Evolutionary conservation across 805 yeast genomes (phyloP).

Genomic region (Barnettozyma vustinii): DNA sequence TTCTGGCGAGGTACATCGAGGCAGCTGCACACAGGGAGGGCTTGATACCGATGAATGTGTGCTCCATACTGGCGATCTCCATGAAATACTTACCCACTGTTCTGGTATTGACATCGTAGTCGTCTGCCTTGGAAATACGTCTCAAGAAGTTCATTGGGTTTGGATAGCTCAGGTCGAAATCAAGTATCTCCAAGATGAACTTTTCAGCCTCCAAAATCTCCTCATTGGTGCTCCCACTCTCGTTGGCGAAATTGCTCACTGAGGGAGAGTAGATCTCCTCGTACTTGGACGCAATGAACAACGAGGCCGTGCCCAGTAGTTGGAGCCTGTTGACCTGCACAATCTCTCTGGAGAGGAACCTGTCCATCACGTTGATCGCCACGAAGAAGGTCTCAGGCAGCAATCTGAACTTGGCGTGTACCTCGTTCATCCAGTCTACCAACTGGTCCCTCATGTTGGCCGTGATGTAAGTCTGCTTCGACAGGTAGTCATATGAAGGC

Average conservation of each 20-base stretch:
- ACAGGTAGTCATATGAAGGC: slow-evolving; percentile 41
- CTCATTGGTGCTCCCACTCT: slow-evolving; percentile 75
- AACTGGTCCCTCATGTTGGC: slow-evolving; percentile 68
- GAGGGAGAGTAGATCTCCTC: slow-evolving; percentile 92
- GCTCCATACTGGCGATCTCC: slow-evolving; percentile 77
- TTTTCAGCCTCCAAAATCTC: slow-evolving; percentile 85
- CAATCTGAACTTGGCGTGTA: slow-evolving; percentile 77
- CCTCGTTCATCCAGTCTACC: slow-evolving; percentile 93
- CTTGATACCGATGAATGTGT: slow-evolving; percentile 66
- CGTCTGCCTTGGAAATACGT: slow-evolving; percentile 90
- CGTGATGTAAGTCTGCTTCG: slow-evolving; percentile 38
- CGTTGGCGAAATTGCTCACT: slow-evolving; percentile 78
- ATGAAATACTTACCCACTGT: slow-evolving; percentile 84
- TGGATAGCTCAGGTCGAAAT: slow-evolving; percentile 79
- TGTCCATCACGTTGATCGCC: slow-evolving; percentile 82
- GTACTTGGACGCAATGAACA: slow-evolving; percentile 87
- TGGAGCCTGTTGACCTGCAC: slow-evolving; percentile 81
- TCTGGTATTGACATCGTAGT: slow-evolving; percentile 84
- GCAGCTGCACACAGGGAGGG: slow-evolving; percentile 88
- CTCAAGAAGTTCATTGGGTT: slow-evolving; percentile 91
- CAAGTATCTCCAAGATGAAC: slow-evolving; percentile 65
- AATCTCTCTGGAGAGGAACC: slow-evolving; percentile 72
- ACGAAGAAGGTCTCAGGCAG: slow-evolving; percentile 83
- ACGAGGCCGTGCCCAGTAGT: slow-evolving; percentile 77
- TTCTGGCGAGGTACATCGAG: slow-evolving; percentile 81